Evolutionary conservation across 805 yeast species (phyloP), one percentile per base, ranked within the genome.

Genomic region (Yarrowia sp.): DNA sequence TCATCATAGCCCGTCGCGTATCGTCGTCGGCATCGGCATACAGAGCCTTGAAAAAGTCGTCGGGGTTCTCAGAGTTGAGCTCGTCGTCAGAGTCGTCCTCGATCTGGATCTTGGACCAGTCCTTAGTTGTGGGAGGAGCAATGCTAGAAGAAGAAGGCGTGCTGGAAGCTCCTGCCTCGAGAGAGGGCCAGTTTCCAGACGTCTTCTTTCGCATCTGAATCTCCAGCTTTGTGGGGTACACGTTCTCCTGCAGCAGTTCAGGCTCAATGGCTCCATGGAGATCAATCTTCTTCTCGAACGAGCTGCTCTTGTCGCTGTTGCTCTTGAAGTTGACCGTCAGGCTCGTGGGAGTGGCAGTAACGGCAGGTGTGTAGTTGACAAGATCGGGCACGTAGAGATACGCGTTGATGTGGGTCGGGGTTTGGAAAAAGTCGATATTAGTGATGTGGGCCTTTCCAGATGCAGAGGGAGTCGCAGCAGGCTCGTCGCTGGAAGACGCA

Each of bases 1-100:
- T 94, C 96, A 90, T 87, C 98, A 94, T 94, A 1, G 99, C 99
- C 58, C 96, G 79, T 67, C 78, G 78, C 0, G 96, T 86, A 68
- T 94, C 97, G 7, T 88, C 94, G 70, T 91, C 96, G 0, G 96
- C 93, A 66, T 81, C 85, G 25, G 80, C 80, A 74, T 87, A 94
- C 10, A 94, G 70, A 65, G 84, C 79, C 67, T 84, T 81, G 76
- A 94, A 94, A 68, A 94, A 92, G 22, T 80, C 82, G 13, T 77
- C 78, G 0, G 78, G 77, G 24, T 76, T 79, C 14, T 76, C 78
- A 12, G 76, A 80, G 3, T 80, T 83, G 0, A 74, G 78, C 6
- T 75, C 81, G 2, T 77, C 80, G 2, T 75, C 78, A 2, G 76
- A 79, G 10, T 75, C 81, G 0, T 77, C 69, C 4, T 71, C 67